Evolutionary conservation across 768 basidiomycete species (phyloP).

Genomic region (Lentinula detonsa): DNA sequence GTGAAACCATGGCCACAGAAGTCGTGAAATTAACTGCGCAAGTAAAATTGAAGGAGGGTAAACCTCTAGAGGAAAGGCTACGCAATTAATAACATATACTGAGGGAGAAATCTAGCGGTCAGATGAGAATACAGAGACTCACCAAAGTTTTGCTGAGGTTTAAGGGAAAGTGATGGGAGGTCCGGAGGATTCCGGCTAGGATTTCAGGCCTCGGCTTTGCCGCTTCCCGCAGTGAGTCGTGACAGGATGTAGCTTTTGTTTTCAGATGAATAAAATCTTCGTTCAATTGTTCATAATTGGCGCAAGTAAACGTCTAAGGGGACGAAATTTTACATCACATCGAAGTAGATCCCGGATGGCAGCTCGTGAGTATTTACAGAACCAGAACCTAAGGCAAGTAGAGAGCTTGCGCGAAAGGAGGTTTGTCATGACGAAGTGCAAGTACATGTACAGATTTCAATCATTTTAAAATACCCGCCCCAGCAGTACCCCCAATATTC

Average conservation of each 20-base stretch:
- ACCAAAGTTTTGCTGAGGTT: not conserved
- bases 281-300: too few species aligned
- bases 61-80: not conserved
- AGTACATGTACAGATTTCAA: too few species aligned
- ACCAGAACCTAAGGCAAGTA: too few species aligned
- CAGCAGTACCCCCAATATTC: too few species aligned
- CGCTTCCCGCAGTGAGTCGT: not conserved
- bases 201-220: not conserved
- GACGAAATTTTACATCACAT: too few species aligned
- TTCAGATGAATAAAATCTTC: too few species aligned
- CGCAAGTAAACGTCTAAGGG: too few species aligned
- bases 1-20: conserved; percentile 49
- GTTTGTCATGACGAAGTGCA: too few species aligned
- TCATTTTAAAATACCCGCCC: too few species aligned
- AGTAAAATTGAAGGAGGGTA: not conserved
- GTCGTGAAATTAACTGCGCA: not conserved
- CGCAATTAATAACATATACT: not conserved
- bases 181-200: conserved; percentile 3
- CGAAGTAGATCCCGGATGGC: too few species aligned
- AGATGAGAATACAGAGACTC: not conserved
- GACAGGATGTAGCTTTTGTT: not conserved
- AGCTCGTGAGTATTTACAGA: too few species aligned
- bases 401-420: too few species aligned
- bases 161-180: not conserved
- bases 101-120: not conserved